Evolutionary conservation across 352 stramenopile species (phyloP), one percentile per base, ranked within the genome.

Genomic region (Globisporangium radiosum): DNA sequence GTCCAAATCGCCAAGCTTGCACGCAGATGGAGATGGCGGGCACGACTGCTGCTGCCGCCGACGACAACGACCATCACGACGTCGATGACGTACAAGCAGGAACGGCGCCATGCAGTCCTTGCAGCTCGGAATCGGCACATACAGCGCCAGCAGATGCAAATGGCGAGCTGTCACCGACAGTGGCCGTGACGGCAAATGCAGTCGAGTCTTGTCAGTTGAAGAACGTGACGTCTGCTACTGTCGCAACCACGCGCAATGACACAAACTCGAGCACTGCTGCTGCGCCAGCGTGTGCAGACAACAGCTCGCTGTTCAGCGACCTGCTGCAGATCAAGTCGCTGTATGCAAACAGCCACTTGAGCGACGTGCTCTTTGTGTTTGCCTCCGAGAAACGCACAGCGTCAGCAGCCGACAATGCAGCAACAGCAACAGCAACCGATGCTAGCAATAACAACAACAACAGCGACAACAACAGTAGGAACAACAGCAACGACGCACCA

Each of bases 341-440:
- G 36, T 94, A 79, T 61, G 81, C 69, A 1, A 90, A 75, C 66
- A 81, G 78, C 61, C 73, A 91, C 57, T 57, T 92, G 19, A 94
- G 85, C 56, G 85, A 94, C 55, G 81, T 91, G 36, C 55, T 90
- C 19, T 91, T 94, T 52, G 60, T 91, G 36, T 92, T 92, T 63
- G 72, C 85, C 3, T 68, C 69, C 1, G 76, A 83, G 43, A 54
- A 68, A 15, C 57, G 39, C 25, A 40, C 42, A 17, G 5, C 51
- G 36, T n/a, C 36, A 36, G 45, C 15, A 36, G 17, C 45, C 15
- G n/a, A 49, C 11, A 49, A 7, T 17, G 13, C 45, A 49, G n/a
- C 45, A 50, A 4, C 5, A 9, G 40, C 49, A 19, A n/a, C 5
- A 5, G 49, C 51, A n/a, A 15, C 7, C 4, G 4, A 14, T 4